Percentiles rank a stretch among this genome's conserved stretches.
Conservation (phyloP, 805 yeast genomes). For the Saccharomycopsis sp. region DNA sequence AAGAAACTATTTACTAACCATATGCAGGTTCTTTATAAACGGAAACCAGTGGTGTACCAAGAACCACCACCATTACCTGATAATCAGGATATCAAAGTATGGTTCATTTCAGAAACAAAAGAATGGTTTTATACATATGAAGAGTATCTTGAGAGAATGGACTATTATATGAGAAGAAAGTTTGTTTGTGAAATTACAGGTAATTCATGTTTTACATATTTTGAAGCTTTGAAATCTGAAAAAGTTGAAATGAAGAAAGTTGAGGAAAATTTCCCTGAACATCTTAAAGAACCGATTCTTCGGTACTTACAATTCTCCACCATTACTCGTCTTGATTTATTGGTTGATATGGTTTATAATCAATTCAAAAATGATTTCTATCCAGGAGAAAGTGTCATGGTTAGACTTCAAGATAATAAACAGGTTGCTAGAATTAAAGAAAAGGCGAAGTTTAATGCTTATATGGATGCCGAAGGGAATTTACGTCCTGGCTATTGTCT, state of each 20-base stretch:
- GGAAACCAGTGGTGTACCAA: constrained; percentile 55
- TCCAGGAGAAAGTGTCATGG: constrained; percentile 79
- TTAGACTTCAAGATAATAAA: constrained; percentile 27
- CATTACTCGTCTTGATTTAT: constrained; percentile 69
- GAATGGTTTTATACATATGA: constrained; percentile 82
- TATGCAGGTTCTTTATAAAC: constrained; percentile 62
- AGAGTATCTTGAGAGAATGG: constrained; percentile 61
- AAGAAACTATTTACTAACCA: too few relatives aligned
- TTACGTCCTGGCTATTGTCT: constrained; percentile 46
- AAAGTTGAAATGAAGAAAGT: constrained; percentile 50
- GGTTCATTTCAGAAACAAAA: constrained; percentile 73
- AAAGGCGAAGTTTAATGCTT: constrained; percentile 32
- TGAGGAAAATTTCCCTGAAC: constrained; percentile 79
- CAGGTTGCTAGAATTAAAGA: constrained; percentile 15
- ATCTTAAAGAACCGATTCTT: constrained; percentile 85
- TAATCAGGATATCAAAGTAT: constrained; percentile 53
- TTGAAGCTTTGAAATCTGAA: constrained; percentile 80
- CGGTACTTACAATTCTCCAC: constrained; percentile 74
- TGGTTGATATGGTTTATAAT: constrained; percentile 79
- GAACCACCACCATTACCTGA: constrained; percentile 48
- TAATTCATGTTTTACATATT: constrained; percentile 79
- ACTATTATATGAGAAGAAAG: constrained; percentile 61
- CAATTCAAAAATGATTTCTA: constrained; percentile 73
- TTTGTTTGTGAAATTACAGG: constrained; percentile 97
- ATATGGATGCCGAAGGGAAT: constrained; percentile 27